Conservation (phyloP, 805 yeast genomes). For the Starmerella stigmatis region DNA sequence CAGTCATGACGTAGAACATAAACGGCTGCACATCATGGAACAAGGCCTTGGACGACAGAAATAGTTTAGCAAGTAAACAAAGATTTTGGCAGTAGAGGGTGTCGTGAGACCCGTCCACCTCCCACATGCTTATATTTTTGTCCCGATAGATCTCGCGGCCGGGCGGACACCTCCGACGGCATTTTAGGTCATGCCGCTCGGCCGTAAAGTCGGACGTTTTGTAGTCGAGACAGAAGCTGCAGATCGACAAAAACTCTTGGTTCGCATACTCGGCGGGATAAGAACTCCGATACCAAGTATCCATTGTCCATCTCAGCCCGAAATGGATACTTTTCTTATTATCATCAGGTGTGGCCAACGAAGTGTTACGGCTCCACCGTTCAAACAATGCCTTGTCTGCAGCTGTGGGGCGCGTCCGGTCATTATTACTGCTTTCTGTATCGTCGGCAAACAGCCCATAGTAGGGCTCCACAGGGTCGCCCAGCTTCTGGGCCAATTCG, state of each 20-base stretch:
- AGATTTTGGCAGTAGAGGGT: slow-evolving; percentile 77
- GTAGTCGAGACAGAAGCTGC: slow-evolving; percentile 77
- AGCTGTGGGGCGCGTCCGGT: slow-evolving; percentile 13
- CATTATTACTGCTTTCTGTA: background rate
- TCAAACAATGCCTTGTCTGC: slow-evolving; percentile 14
- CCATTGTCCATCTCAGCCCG: slow-evolving; percentile 54
- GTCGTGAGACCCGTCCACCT: slow-evolving; percentile 82
- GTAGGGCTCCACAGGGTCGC: slow-evolving; percentile 16
- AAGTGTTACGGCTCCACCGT: background rate
- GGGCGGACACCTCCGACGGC: slow-evolving; percentile 67
- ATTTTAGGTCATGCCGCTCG: slow-evolving; percentile 64
- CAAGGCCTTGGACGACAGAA: slow-evolving; percentile 80
- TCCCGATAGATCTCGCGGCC: slow-evolving; percentile 85
- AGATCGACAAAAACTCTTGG: slow-evolving; percentile 54
- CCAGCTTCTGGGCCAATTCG: slow-evolving; percentile 15
- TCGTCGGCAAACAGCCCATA: slow-evolving; percentile 12
- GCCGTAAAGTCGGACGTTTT: slow-evolving; percentile 57
- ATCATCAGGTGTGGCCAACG: background rate
- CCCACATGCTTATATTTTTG: slow-evolving; percentile 57
- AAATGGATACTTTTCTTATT: slow-evolving; percentile 45
- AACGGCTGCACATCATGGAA: slow-evolving; percentile 95
- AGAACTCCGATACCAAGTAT: slow-evolving; percentile 89
- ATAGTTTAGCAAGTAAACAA: slow-evolving; percentile 79
- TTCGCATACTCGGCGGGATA: slow-evolving; percentile 77
- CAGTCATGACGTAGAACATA: slow-evolving; percentile 75